Evolutionary conservation across 2,329 filamentous ascomycete species (phyloP), one percentile per base, ranked within the genome.

Genomic region (Xylaria polymorpha): DNA sequence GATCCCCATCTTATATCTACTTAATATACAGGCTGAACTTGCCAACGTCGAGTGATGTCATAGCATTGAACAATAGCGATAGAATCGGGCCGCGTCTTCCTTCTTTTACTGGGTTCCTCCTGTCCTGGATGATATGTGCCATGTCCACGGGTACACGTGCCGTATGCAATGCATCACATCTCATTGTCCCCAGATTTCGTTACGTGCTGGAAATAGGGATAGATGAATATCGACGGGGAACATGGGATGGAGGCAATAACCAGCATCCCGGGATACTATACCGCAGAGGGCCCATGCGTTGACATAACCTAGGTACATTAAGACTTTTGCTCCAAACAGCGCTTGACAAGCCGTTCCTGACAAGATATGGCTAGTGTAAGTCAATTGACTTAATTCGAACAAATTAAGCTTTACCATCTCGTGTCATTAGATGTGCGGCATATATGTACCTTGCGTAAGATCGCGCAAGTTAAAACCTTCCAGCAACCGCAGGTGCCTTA

Each of bases 11-110:
- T 57, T 53, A 46, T 20, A 59, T 59, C 41, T 32, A 61, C 67
- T 66, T 3, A 56, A 32, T 22, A 56, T 37, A 56, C 66, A 71
- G 68, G 68, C 68, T 70, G 68, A 70, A 69, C 48, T 63, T 18
- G 35, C 6, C 44, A 29, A 57, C 20, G 50, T 59, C n/a, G 32
- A 63, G 46, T 46, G 67, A 67, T 64, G 61, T 64, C 63, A 64
- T 58, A 4, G 6, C 15, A 55, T 62, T 55, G 15, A 48, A 41
- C 39, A 50, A 41, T 14, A n/a, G 6, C 4, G 15, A 37, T 7
- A 20, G 25, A 43, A 29, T 18, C 48, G 61, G 60, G 59, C 68
- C 64, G 68, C 46, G 55, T 71, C 15, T 68, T 62, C 55, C 58
- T 37, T 50, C n/a, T n/a, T 15, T 46, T 39, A 5, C 39, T 53